Evolutionary conservation across 2,329 filamentous ascomycete genomes (phyloP), one percentile per base, ranked within the genome.

Genomic region (Fusarium musae): DNA sequence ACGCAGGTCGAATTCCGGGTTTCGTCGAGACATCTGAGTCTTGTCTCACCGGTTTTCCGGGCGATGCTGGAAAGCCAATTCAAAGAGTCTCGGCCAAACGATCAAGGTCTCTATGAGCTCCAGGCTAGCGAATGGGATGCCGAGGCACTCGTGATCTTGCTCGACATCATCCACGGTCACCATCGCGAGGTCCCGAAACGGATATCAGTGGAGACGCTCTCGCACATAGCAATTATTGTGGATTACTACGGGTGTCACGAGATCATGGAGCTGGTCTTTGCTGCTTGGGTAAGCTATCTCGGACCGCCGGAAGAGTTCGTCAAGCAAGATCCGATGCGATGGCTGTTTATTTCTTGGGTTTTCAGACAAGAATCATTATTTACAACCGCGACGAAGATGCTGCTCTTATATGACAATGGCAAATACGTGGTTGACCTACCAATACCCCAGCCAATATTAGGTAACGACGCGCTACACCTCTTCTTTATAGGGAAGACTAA

Each of bases 241-340:
- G 78, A 81, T n/a, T 79, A 81, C 34, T 80, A 79, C 19, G 57
- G 79, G 8, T 80, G 76, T 36, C 73, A 78, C 32, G 79, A 81
- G 16, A 57, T 73, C 11, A 62, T 76, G 3, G 73, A 78, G 15
- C 12, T 75, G 7, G 64, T 75, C 16, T 16, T 70, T 32, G 46
- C 52, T 3, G 66, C 66, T 13, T 70, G 67, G 67, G 21, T 70
- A 23, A 42, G 52, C 12, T 54, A 65, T 30, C 39, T 65, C 4
- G 66, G 67, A 13, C 17, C 39, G 9, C 47, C 42, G 2, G 59
- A 70, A 21, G 58, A 52, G 3, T 69, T 52, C 4, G 36, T 70
- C 7, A 53, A 42, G 17, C 42, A 66, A 15, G 67, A 70, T 21
- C 59, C 66, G 2, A 13, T 59, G 15, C 59, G 53, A 4, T 70